These are phyloP conservation scores for Wallacemonas rigidus DNA, from an alignment of 208 protist genomes.

Conservation along the genomic window DNA sequence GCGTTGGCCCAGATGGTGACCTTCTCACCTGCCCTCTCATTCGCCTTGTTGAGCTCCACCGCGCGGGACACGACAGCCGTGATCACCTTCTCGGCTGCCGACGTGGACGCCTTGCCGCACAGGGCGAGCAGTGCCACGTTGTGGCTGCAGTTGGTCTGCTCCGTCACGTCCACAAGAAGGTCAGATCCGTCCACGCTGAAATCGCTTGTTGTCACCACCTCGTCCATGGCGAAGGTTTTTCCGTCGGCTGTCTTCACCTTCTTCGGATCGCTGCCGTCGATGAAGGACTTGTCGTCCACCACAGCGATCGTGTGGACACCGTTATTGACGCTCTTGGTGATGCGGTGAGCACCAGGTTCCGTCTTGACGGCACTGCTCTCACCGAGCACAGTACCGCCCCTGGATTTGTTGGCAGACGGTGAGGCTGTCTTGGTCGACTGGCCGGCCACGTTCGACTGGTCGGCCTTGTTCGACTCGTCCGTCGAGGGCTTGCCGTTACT, in stretches of 20 bases:
- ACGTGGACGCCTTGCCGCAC: constrained; percentile 22
- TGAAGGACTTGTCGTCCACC: constrained; percentile 23
- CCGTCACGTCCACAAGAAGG: constrained; percentile 41
- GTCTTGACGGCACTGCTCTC: not conserved
- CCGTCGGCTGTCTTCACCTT: constrained; percentile 27
- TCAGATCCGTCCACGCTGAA: constrained; percentile 38
- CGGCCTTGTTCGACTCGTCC: not conserved
- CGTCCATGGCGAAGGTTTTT: constrained; percentile 38
- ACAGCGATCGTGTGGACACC: constrained; percentile 39
- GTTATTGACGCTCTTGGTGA: constrained; percentile 49
- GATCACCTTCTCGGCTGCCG: constrained; percentile 24
- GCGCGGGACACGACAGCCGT: constrained; percentile 18
- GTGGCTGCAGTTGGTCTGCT: constrained; percentile 48
- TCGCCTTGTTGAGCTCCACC: constrained; percentile 31
- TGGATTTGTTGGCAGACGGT: not conserved
- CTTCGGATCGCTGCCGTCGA: constrained; percentile 22
- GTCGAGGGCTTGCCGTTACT: not conserved
- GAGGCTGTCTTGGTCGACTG: not conserved
- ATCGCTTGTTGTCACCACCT: constrained; percentile 24
- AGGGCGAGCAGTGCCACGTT: constrained; percentile 45
- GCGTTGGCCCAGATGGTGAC: constrained; percentile 30
- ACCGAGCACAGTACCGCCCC: constrained; percentile 2
- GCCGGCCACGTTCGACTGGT: not conserved
- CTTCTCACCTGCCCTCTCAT: constrained; percentile 21
- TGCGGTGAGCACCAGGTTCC: constrained; percentile 14